Base-by-base conservation (phyloP, 768 basidiomycete genomes). In the Kwoniella sp. region DNA sequence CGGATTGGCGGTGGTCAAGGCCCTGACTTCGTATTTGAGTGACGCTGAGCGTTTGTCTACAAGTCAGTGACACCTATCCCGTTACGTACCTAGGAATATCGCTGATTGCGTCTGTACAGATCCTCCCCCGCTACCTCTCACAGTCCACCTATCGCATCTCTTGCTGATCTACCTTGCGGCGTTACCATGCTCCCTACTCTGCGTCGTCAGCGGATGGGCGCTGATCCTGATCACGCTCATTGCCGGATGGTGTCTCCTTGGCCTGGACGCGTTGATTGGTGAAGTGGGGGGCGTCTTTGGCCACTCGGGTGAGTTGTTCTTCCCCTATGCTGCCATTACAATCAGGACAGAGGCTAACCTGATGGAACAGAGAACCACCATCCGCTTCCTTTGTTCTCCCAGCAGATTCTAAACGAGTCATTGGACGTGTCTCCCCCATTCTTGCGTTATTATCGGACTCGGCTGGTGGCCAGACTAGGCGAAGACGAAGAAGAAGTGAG, bases 201-300 rank as follows among this genome's bases (percentile, higher is more conserved):
- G 67, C 29, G 55, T 64, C 11, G 62, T 70, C 0, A 56, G 52
- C 5, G 59, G 60, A 5, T 68, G 60, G 51, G 44, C 59, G 3
- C 38, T 62, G 3, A 53, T 68, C 8, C 37, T 67, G 8, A 60
- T 74, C 19, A 63, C 65, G 1, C 31, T 70, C 27, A 52, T 74
- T 3, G 70, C 70, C 10, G 70, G 65, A 19, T 74, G 73, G 73
- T 70, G 63, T 48, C 40, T 74, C 0, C 44, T 71, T 14, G 73
- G 73, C 19, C 53, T 74, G 1, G 70, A 74, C 46, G 70, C 70
- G 25, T 42, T 74, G n/a, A 63, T 70, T 19, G 46, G 55, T 12
- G 73, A 74, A 60, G 70, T 72, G 0, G 73, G 69, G 1, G 67
- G 63, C 5, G 73, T 74, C 1, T 74, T 72, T 54, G 73, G 73